Evolutionary conservation across 306 rosid species (phyloP), one percentile per base, ranked within the genome.

Genomic region (Vigna trinervia): DNA sequence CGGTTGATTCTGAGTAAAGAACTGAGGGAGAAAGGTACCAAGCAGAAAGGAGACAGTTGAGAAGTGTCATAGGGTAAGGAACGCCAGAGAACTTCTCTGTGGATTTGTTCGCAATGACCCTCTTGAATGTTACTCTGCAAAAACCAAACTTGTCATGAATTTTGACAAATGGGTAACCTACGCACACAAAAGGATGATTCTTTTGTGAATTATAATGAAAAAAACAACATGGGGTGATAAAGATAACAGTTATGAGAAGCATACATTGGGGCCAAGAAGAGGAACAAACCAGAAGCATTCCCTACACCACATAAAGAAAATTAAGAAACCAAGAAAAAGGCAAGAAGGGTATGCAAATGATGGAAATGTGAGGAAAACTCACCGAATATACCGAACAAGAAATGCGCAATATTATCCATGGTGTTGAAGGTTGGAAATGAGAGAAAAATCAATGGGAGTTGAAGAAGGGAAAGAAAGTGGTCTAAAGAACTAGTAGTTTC

Each of bases 11-110:
- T 11, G 38, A 30, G 4, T 23, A 9, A 20, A 48, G 14, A 5
- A 45, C 4, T 5, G 32, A 22, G 68, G 4, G 13, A 60, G 69
- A 58, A 46, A 45, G 0, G 12, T 84, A 91, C 97, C 98, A 95
- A 53, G 97, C 85, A 1, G 97, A 92, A 48, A 95, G 95, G 39
- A 95, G 96, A 79, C 97, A 92, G 80, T 95, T 92, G 66, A 95
- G 95, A 22, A 88, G 47, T 34, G 97, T 88, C 97, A 92, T 95
- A 10, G 78, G 86, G 75, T 92, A 95, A 26, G 98, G 98, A 81
- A 95, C 58, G 52, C 97, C 96, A 0, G 99, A 95, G 75, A 95
- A 95, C 4, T 88, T 59, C 73, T 95, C 93, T 20, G 97, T 92
- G 67, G 85, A 74, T 73, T 62, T 88, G 52, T 87, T 81, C 67